Base-by-base conservation (phyloP, 306 rosid genomes). In the Sphenostylis stenocarpa region DNA sequence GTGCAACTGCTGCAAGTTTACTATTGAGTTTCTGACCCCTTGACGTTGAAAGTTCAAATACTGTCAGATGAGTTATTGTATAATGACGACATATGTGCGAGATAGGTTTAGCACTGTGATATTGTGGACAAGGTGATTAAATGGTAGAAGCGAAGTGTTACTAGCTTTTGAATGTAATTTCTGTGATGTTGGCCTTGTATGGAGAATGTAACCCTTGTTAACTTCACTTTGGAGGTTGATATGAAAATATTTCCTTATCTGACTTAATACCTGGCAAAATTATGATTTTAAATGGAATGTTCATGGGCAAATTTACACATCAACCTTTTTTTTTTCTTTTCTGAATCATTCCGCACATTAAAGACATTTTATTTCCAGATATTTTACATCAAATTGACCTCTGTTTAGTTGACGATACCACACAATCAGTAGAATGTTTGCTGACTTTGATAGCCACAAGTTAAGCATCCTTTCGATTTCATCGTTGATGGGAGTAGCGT, bases 1-100 rank as follows among this genome's bases (percentile, higher is more conserved):
- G 77, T 75, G 82, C 77, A 66, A 73, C 61, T 64, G 64, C 70
- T 72, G 74, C 81, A 72, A 72, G 70, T 47, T n/a, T 72, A 24
- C 77, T 23, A 20, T 61, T 8, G 58, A 75, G 72, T 68, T 76
- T 80, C 79, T 84, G 83, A 66, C 76, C 77, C 77, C 43, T 33
- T 70, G 41, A 75, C 57, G 48, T 57, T 36, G 70, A 36, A 72
- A 62, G 78, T 67, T 49, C 51, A 44, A 67, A 28, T 73, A 49
- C 36, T 23, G 52, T 71, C 51, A 17, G 76, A 66, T 69, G 81
- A 73, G 43, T 69, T 82, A 24, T 62, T 74, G 68, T 69, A 72
- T 70, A 55, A 81, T 23, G 81, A 62, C 58, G 9, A 67, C 72
- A 43, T 41, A 3, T 57, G 65, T 23, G 41, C 52, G 4, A 65